Base-by-base conservation (phyloP, 2,329 filamentous ascomycete genomes). In the Colletotrichum coccodes region DNA sequence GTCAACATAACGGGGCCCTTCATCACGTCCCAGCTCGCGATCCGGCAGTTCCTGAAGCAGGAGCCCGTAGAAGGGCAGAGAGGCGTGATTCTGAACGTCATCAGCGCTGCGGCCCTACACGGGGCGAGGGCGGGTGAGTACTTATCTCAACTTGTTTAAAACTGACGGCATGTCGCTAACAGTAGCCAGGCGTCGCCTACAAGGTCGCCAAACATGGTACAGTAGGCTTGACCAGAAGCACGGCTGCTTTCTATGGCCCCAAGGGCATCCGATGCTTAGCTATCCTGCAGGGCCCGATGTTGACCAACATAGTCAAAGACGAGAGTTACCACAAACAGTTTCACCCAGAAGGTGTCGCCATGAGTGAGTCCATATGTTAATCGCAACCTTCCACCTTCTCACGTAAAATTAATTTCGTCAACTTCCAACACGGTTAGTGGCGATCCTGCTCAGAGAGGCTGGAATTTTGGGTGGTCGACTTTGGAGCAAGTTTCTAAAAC, bases 1-100 rank as follows among this genome's bases (percentile, higher is more conserved):
- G 78, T 90, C 68, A 90, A 90, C 72, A 76, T 89, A 40, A 90
- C 85, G 6, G 88, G 86, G 0, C 81, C 86, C 0, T 87, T 85
- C 62, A 73, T 89, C 50, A 78, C 87, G 56, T 85, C 81, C 63
- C 86, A 87, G 74, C 75, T 82, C 4, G 86, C 84, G 8, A 80
- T 89, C 6, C 81, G 79, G 34, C 79, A 82, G 64, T 83, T 88
- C 71, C 73, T 86, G 61, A 77, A 79, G 60, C 80, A 83, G 71
- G 75, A 75, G 64, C 72, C 53, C 18, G 67, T 40, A 53, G 34
- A 74, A 71, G 61, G 68, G 8, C 64, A 67, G 58, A 44, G 58
- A 8, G 71, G 70, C 5, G 70, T 71, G 23, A 72, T 75, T 47
- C 66, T 76, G 53, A 76, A 71, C 58, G 75, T 67, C 0, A 67